A percentile compares a stretch with the other conserved stretches of the same genome.
These are phyloP conservation scores for Oryza glaberrima DNA, from an alignment of 176 grass and related monocot genomes.

Conservation along the genomic window DNA sequence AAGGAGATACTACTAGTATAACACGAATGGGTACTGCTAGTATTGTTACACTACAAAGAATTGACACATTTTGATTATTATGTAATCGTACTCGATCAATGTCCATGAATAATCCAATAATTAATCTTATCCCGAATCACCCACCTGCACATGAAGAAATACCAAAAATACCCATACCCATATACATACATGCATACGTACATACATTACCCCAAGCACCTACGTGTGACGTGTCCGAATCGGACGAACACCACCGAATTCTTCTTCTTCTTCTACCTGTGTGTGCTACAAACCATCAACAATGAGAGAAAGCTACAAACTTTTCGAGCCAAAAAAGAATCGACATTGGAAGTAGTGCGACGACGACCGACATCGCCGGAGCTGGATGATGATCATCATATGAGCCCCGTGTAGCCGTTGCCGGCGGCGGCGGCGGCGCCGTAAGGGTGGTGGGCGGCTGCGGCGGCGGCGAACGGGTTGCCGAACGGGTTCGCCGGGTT, in stretches of 20 bases:
- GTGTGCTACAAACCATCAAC: background rate
- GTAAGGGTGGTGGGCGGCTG: slow-evolving; percentile 44
- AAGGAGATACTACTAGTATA: no score
- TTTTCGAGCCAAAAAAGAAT: background rate
- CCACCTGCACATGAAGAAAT: slow-evolving; percentile 16
- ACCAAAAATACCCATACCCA: background rate
- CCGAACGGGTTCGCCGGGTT: slow-evolving; percentile 70
- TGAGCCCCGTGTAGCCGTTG: slow-evolving; percentile 70
- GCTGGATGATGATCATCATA: slow-evolving; percentile 46
- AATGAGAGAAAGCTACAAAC: background rate
- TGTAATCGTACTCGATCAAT: background rate
- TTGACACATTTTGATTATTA: slow-evolving; percentile 23
- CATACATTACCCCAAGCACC: slow-evolving; percentile 4
- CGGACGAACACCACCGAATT: background rate
- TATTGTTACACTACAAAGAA: slow-evolving; percentile 33
- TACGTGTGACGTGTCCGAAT: background rate
- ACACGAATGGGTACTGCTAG: no score
- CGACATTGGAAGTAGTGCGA: background rate
- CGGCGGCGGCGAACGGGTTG: slow-evolving; percentile 56
- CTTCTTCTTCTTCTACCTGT: background rate
- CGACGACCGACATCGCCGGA: background rate
- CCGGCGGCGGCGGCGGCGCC: slow-evolving; percentile 53
- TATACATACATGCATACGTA: slow-evolving; percentile 23
- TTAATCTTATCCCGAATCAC: slow-evolving; percentile 19
- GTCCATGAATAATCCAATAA: slow-evolving; percentile 44